Evolutionary conservation across 208 protist species (phyloP).

Genomic region (Leishmania tropica): DNA sequence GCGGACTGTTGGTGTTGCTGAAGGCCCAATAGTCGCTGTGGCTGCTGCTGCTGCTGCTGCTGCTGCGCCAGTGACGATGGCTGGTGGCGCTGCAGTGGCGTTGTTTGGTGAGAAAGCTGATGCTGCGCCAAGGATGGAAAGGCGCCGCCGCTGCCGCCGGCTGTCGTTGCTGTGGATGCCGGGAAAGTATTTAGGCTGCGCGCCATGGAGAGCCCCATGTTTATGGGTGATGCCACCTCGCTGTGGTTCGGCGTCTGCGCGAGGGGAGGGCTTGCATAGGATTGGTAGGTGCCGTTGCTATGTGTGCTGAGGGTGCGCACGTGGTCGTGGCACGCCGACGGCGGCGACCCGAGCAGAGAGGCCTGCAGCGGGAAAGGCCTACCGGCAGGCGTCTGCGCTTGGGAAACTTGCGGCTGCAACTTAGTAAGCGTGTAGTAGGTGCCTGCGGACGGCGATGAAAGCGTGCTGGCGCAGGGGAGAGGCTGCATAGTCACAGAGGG

Average conservation of each 20-base stretch:
- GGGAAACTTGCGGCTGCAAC: not conserved
- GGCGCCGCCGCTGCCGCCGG: not conserved
- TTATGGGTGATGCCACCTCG: conserved; percentile 15
- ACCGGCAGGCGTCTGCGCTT: not conserved
- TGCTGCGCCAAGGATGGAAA: conserved; percentile 6
- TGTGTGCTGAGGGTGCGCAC: conserved; percentile 21
- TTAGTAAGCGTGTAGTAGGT: not conserved
- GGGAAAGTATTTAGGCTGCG: conserved; percentile 15
- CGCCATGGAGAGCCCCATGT: conserved; percentile 9
- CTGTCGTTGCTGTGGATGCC: not conserved
- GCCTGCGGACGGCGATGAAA: not conserved
- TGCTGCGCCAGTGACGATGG: not conserved
- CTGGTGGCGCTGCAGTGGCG: conserved; percentile 9
- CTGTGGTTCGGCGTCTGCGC: conserved; percentile 25
- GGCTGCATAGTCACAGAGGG: not conserved
- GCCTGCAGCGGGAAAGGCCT: conserved; percentile 4
- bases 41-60: conserved; percentile 4
- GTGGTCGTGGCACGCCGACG: conserved; percentile 11
- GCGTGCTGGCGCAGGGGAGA: not conserved
- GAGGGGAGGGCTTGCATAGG: conserved; percentile 3
- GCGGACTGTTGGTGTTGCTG: conserved; percentile 1
- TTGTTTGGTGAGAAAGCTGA: conserved; percentile 6
- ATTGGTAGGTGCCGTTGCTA: conserved; percentile 7
- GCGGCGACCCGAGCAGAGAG: conserved; percentile 6
- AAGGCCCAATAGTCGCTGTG: conserved; percentile 3